A percentile compares a stretch with the other conserved stretches of the same genome.
Evolutionary conservation across 805 yeast genomes (phyloP).

Genomic region (Saturnispora serradocipensis): DNA sequence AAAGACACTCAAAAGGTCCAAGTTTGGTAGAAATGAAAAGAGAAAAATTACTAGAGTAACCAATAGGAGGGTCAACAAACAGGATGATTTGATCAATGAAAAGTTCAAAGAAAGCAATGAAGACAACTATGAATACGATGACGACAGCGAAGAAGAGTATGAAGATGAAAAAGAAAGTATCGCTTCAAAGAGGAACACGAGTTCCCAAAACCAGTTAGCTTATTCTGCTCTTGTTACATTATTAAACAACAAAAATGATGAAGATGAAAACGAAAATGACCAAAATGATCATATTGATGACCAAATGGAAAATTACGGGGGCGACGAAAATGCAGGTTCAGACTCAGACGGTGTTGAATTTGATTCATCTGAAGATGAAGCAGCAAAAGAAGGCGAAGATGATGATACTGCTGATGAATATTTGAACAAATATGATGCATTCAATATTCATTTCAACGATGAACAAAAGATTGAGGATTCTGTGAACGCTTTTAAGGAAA

Average conservation of each 20-base stretch:
- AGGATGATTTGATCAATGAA: constrained; percentile 18
- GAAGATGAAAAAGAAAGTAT: constrained; percentile 10
- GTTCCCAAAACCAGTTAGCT: constrained; percentile 20
- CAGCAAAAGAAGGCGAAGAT: constrained; percentile 30
- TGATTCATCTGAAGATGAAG: constrained; percentile 18
- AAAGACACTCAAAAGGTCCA: constrained; percentile 6
- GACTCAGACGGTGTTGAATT: constrained; percentile 14
- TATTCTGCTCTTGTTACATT: constrained; percentile 24
- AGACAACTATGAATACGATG: constrained; percentile 14
- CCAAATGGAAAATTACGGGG: constrained; percentile 16
- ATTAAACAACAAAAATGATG: constrained; percentile 18
- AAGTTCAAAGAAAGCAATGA: constrained; percentile 15
- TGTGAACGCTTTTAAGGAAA: constrained; percentile 25
- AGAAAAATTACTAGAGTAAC: constrained; percentile 53
- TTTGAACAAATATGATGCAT: constrained; percentile 46
- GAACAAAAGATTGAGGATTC: constrained; percentile 31
- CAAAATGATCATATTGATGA: constrained; percentile 21
- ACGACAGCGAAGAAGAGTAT: constrained; percentile 9
- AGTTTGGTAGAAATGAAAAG: constrained; percentile 50
- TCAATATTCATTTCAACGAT: constrained; percentile 63
- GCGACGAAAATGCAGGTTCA: constrained; percentile 5
- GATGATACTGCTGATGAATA: constrained; percentile 28
- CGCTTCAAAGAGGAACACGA: constrained; percentile 10
- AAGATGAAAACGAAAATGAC: constrained; percentile 4
- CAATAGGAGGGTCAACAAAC: constrained; percentile 16